These are phyloP conservation scores for Stereocaulon alpinum DNA, from an alignment of 495 filamentous ascomycete genomes.

Conservation along the genomic window DNA sequence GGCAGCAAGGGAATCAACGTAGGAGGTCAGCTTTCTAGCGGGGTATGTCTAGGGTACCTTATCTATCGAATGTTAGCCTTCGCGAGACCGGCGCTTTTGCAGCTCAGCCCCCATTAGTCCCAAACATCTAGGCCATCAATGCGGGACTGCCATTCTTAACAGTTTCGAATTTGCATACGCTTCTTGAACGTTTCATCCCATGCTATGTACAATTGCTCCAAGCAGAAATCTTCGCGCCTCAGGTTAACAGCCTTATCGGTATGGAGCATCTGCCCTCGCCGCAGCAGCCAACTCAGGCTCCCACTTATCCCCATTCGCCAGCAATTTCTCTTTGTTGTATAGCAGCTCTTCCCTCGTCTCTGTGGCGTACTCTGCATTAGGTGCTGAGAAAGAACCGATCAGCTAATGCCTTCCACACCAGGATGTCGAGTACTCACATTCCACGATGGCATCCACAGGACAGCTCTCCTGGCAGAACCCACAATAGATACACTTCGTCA, in stretches of 20 bases:
- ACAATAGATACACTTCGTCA: conserved; percentile 99
- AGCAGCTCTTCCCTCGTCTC: conserved; percentile 94
- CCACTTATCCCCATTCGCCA: conserved; percentile 93
- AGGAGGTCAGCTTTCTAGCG: too few relatives aligned
- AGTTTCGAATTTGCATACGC: too few relatives aligned
- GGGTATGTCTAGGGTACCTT: too few relatives aligned
- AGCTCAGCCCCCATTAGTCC: too few relatives aligned
- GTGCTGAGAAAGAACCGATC: conserved; percentile 34
- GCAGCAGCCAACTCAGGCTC: conserved; percentile 91
- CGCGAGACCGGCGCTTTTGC: too few relatives aligned
- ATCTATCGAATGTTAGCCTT: too few relatives aligned
- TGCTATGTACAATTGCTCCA: not conserved
- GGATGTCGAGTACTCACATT: conserved; percentile 42
- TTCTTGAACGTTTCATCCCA: not conserved
- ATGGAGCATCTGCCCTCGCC: conserved; percentile 79
- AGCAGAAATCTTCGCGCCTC: not conserved
- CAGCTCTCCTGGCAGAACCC: conserved; percentile 99
- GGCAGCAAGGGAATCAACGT: not conserved
- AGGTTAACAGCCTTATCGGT: conserved; percentile 46
- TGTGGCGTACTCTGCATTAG: conserved; percentile 95
- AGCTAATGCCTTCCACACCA: not conserved
- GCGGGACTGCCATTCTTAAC: too few relatives aligned
- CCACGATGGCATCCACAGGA: conserved; percentile 96
- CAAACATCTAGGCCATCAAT: too few relatives aligned
- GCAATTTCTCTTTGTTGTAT: conserved; percentile 96